Conservation (phyloP, 2,329 filamentous ascomycete genomes). For the Alternaria atra region DNA sequence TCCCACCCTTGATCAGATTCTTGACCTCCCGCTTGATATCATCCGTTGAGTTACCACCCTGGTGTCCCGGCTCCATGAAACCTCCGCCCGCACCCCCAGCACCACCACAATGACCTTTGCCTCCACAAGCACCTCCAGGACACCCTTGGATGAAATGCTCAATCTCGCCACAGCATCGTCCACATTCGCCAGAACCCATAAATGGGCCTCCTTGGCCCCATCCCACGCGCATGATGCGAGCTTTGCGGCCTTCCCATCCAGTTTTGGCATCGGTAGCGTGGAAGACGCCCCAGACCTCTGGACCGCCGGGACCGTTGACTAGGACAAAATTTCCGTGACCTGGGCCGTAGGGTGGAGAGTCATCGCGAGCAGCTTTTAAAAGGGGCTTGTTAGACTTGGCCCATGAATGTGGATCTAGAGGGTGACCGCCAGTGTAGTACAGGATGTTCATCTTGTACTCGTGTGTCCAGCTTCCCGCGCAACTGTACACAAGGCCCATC, state of each 20-base stretch:
- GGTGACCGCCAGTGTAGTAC: conserved; percentile 53
- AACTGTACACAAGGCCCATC: conserved; percentile 58
- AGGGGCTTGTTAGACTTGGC: conserved; percentile 52
- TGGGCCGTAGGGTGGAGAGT: conserved; percentile 55
- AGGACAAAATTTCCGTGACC: conserved; percentile 58
- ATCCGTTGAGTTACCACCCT: conserved; percentile 22
- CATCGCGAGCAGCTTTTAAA: conserved; percentile 46
- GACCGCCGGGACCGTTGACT: conserved; percentile 42
- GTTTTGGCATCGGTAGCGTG: conserved; percentile 58
- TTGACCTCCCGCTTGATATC: conserved; percentile 32
- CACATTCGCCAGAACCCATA: conserved; percentile 55
- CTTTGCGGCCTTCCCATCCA: conserved; percentile 57
- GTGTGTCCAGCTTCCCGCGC: conserved; percentile 58
- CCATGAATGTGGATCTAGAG: conserved; percentile 51
- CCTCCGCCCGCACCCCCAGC: conserved; percentile 25
- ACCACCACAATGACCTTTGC: conserved; percentile 33
- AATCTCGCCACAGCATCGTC: conserved; percentile 43
- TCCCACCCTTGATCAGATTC: conserved; percentile 33
- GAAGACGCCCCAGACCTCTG: conserved; percentile 56
- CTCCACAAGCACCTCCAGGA: conserved; percentile 38
- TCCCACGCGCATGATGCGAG: conserved; percentile 56
- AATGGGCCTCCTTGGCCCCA: conserved; percentile 50
- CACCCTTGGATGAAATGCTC: conserved; percentile 44
- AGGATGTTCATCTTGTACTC: conserved; percentile 61
- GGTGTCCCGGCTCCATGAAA: conserved; percentile 24